Base-by-base conservation (phyloP, 2,329 filamentous ascomycete genomes). In the Cladorrhinum sp. region DNA sequence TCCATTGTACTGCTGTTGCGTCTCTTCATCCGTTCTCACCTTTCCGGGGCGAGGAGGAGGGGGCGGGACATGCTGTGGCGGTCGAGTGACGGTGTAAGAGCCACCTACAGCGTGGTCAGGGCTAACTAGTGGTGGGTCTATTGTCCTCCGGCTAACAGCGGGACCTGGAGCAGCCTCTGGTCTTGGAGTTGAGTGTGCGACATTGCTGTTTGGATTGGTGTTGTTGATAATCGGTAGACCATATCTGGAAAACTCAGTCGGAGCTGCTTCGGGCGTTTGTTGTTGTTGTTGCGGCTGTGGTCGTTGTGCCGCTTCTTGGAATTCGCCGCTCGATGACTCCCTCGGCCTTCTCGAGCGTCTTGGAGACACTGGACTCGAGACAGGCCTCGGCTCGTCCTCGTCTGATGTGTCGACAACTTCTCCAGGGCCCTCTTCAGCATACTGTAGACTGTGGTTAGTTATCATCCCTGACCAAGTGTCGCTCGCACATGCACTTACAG, bases 1-100 rank as follows among this genome's bases (percentile, higher is more conserved):
- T 6, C 61, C 60, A 23, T 62, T 63, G 41, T 66, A 63, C 23
- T 60, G 59, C 16, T 57, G 55, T 25, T 55, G 56, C 22, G 41
- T 58, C 18, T 57, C 57, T 2, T 70, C 67, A n/a, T 68, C 65
- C 0, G 66, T 29, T 27, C 69, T 66, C 23, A 74, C 66, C 68
- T 74, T 74, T 38, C 73, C 72, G 0, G 73, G 73, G 2, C 73
- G 66, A 1, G 71, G 71, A 1, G 72, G 73, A 5, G 72, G 71
- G 1, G 71, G 72, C 6, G 71, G 71, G 2, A 68, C 65, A 36
- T 65, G 62, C 8, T 62, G 60, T 1, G 66, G 64, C 1, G 69
- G 48, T 2, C 65, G 57, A 3, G 66, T 53, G 1, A 58, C 25
- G 16, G 59, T 20, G 57, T 65, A 60, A 9, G 13, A 23, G 51